Evolutionary conservation across 2,329 filamentous ascomycete species (phyloP), one percentile per base, ranked within the genome.

Genomic region (Sphaerulina populicola): DNA sequence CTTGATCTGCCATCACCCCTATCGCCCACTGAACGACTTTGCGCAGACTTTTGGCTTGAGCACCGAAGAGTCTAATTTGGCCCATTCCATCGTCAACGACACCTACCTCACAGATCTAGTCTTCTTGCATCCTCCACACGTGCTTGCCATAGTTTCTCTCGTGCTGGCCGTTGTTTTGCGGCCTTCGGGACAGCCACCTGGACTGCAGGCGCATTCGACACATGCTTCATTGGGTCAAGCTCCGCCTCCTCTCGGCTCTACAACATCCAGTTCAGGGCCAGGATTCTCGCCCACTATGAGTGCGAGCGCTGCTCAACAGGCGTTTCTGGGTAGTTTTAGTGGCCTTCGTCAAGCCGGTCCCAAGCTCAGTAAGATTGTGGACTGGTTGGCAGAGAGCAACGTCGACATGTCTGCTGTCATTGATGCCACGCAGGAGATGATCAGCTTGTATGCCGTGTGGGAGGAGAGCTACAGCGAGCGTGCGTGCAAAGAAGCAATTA

Each of bases 61-160:
- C n/a, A 78, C 81, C 51, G 90, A 95, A 56, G 90, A 96, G 64
- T 76, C 81, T 27, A 78, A 81, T 41, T 76, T 94, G 30, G 86
- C 88, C 29, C 86, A 85, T 74, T 86, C 82, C 1, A 81, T 95
- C 54, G 83, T 95, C 66, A 96, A 95, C 70, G 90, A 96, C 67
- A 86, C 88, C 66, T 95, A 88, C 71, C 83, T 94, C 70, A 95
- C 90, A 6, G 90, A 96, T 66, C 75, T 95, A n/a, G 87, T 88
- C 1, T 75, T 96, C 11, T 76, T 94, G 0, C 85, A 89, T 64
- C 77, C 89, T 10, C 90, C 90, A n/a, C 88, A 95, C 63, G 77
- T 88, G 44, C 83, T 94, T 50, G 88, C 88, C n/a, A 79, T 94
- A 37, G 90, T 88, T 31, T 86, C 88, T 6, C 85, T 94, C 53